Percentiles rank a stretch among this genome's conserved stretches.
These are phyloP conservation scores for Hyaloscypha bicolor DNA, from an alignment of 495 filamentous ascomycete genomes.

Conservation along the genomic window DNA sequence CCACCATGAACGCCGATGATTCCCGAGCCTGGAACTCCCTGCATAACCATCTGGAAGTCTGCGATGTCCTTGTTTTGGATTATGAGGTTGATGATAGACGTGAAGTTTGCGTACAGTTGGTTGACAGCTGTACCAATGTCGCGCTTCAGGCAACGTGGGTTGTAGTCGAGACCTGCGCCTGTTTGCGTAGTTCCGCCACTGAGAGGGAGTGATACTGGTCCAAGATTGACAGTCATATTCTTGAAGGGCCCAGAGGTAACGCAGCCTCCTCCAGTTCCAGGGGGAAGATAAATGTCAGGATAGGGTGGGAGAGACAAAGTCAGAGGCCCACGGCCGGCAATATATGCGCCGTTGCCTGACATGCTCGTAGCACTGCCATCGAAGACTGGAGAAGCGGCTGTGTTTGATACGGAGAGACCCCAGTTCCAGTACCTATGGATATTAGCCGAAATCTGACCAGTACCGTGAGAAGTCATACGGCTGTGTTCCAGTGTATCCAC, in stretches of 20 bases:
- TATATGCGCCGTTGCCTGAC: slow-evolving; percentile 59
- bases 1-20: slow-evolving; percentile 54
- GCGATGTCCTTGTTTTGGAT: slow-evolving; percentile 21
- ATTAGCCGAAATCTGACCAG: neutral
- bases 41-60: slow-evolving; percentile 25
- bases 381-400: slow-evolving; percentile 61
- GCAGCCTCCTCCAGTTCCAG: slow-evolving; percentile 67
- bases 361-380: slow-evolving; percentile 63
- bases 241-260: slow-evolving; percentile 62
- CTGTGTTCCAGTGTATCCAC: slow-evolving; percentile 62
- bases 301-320: slow-evolving; percentile 22
- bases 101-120: slow-evolving; percentile 8
- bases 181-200: neutral
- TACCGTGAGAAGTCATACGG: slow-evolving; percentile 21
- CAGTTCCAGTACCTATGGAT: slow-evolving; percentile 48
- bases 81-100: slow-evolving; percentile 27
- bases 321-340: slow-evolving; percentile 31
- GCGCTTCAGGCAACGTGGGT: slow-evolving; percentile 69
- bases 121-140: slow-evolving; percentile 55
- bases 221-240: slow-evolving; percentile 51
- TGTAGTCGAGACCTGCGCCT: slow-evolving; percentile 37
- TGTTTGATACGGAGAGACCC: slow-evolving; percentile 47
- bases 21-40: slow-evolving; percentile 32
- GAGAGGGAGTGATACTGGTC: slow-evolving; percentile 42
- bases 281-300: slow-evolving; percentile 15